phyloP scores from a whole-genome alignment of 1,284 basidiomycete genomes.

The Cryptococcus sp. region DNA sequence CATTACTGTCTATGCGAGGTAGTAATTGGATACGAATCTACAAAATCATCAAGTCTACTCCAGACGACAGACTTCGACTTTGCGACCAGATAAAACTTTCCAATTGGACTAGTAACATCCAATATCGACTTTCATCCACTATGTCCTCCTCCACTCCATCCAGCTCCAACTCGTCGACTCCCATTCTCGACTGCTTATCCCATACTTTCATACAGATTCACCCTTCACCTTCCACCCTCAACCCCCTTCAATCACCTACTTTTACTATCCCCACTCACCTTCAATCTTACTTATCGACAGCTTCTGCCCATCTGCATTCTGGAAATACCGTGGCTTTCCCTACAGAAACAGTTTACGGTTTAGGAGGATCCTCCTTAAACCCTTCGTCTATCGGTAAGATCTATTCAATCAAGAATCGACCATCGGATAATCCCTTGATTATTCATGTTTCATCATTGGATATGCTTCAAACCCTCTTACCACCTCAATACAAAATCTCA shows the following conservation, averaged over 20 bases:
- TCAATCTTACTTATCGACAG: slow-evolving; percentile 24
- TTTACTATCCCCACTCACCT: slow-evolving; percentile 25
- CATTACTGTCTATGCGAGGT: too few species aligned
- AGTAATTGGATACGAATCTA: too few species aligned
- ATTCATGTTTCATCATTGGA: slow-evolving; percentile 83
- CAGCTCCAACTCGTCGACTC: slow-evolving; percentile 8
- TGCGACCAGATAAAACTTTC: too few species aligned
- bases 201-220: slow-evolving; percentile 11
- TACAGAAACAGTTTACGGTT: slow-evolving; percentile 97
- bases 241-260: slow-evolving; percentile 33
- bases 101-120: too few species aligned
- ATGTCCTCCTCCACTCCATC: neutral
- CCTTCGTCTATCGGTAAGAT: slow-evolving; percentile 65
- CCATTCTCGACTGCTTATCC: slow-evolving; percentile 24
- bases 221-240: slow-evolving; percentile 14
- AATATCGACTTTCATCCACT: neutral
- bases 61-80: too few species aligned
- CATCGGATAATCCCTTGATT: slow-evolving; percentile 95
- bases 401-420: slow-evolving; percentile 86
- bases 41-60: too few species aligned
- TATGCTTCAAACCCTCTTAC: slow-evolving; percentile 75
- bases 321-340: slow-evolving; percentile 72
- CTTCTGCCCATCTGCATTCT: slow-evolving; percentile 34
- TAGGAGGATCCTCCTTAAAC: slow-evolving; percentile 76
- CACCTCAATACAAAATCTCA: slow-evolving; percentile 58